A percentile compares a stretch with the other conserved stretches of the same genome.
phyloP scores from a whole-genome alignment of 352 stramenopile species.

The Globisporangium nodosum region DNA sequence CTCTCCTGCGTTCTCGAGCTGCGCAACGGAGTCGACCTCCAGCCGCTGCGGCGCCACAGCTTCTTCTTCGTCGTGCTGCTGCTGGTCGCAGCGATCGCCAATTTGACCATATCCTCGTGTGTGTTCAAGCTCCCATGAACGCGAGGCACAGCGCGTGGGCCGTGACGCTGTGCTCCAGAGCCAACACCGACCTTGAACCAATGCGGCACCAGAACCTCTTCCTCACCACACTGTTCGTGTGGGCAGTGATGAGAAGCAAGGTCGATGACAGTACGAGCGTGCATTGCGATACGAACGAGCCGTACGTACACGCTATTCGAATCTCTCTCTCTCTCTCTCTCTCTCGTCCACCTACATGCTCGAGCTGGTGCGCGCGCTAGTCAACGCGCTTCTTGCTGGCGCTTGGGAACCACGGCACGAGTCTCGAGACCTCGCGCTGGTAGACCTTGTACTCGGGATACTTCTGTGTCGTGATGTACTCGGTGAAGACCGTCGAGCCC shows the following conservation, averaged over 20 bases:
- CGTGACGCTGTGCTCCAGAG: too few species aligned
- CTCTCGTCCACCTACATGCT: background rate
- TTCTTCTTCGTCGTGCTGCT: constrained; percentile 10
- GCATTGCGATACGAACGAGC: too few species aligned
- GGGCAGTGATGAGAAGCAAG: too few species aligned
- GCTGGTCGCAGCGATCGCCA: background rate
- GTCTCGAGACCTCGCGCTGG: constrained; percentile 60
- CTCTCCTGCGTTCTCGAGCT: constrained; percentile 13
- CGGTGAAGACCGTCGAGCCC: constrained; percentile 85
- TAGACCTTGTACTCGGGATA: constrained; percentile 89
- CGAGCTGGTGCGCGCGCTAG: background rate
- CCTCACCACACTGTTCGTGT: too few species aligned
- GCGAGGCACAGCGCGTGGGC: background rate
- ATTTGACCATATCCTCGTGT: constrained; percentile 1
- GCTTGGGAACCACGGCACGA: constrained; percentile 52
- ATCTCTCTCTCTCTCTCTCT: background rate
- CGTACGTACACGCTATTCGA: background rate
- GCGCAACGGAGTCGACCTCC: constrained; percentile 5
- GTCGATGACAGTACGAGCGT: too few species aligned
- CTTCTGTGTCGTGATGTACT: constrained; percentile 85
- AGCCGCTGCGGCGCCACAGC: constrained; percentile 1
- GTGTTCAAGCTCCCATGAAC: background rate
- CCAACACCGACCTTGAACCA: too few species aligned
- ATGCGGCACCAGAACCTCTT: too few species aligned
- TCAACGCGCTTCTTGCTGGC: constrained; percentile 9